phyloP scores from a whole-genome alignment of 306 rosid species.

The Ammopiptanthus mongolicus region DNA sequence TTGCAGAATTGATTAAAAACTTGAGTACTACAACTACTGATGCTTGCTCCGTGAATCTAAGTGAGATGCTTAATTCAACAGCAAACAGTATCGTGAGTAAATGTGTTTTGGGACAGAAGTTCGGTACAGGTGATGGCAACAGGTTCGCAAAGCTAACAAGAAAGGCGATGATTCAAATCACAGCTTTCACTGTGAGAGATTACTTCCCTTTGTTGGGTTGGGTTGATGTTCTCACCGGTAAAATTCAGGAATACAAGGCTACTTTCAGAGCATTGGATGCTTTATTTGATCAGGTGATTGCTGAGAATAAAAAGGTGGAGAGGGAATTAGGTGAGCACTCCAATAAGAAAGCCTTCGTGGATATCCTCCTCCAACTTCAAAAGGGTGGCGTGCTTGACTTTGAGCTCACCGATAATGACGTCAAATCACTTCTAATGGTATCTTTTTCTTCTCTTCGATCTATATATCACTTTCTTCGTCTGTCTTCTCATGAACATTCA shows the following conservation, averaged over 20 bases:
- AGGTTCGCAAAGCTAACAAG: slow-evolving; percentile 7
- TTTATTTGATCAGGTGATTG: slow-evolving; percentile 16
- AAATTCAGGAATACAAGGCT: not conserved
- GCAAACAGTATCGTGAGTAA: slow-evolving; percentile 14
- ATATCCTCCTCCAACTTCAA: slow-evolving; percentile 26
- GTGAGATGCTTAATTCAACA: slow-evolving; percentile 15
- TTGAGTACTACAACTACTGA: no score
- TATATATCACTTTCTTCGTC: not conserved
- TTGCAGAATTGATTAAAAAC: slow-evolving; percentile 15
- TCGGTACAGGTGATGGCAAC: not conserved
- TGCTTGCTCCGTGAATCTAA: slow-evolving; percentile 11
- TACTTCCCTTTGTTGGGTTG: slow-evolving; percentile 31
- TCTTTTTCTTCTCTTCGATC: not conserved
- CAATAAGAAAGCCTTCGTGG: slow-evolving; percentile 21
- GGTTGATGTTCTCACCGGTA: slow-evolving; percentile 31
- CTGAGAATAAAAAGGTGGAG: not conserved
- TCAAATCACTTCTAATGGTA: slow-evolving; percentile 35
- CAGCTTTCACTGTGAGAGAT: slow-evolving; percentile 28
- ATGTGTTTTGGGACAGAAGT: slow-evolving; percentile 20
- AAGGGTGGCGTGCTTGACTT: not conserved
- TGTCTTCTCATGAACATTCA: no score
- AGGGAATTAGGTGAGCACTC: not conserved
- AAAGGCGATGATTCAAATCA: not conserved
- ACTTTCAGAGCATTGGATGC: slow-evolving; percentile 21
- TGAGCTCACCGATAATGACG: slow-evolving; percentile 9